These are phyloP conservation scores for Colletotrichum tropicale DNA, from an alignment of 2,329 filamentous ascomycete species.

Conservation along the genomic window DNA sequence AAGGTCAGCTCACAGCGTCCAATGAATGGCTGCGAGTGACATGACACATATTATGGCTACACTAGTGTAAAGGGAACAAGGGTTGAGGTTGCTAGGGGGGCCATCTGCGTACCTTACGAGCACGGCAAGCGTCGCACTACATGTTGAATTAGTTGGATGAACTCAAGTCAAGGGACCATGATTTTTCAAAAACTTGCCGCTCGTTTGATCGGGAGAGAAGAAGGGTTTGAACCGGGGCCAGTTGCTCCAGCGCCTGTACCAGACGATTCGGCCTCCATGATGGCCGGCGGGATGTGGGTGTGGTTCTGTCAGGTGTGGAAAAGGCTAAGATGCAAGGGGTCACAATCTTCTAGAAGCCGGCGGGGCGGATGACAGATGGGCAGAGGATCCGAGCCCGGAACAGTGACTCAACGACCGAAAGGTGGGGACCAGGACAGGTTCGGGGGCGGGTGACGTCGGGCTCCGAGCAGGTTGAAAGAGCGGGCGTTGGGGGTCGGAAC, in stretches of 20 bases:
- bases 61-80: slow-evolving; percentile 23
- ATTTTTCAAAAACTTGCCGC: neutral
- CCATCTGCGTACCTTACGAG: slow-evolving; percentile 32
- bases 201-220: slow-evolving; percentile 3
- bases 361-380: neutral
- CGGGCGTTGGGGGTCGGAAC: neutral
- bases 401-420: neutral
- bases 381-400: neutral
- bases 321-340: neutral
- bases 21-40: slow-evolving; percentile 31
- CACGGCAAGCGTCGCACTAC: slow-evolving; percentile 36
- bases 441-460: neutral
- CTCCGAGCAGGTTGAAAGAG: neutral
- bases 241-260: neutral
- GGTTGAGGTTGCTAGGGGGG: slow-evolving; percentile 26
- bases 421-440: neutral
- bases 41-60: slow-evolving; percentile 35
- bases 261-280: slow-evolving; percentile 1
- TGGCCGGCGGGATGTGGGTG: neutral
- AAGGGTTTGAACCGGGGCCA: neutral
- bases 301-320: neutral
- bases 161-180: neutral
- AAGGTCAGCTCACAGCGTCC: neutral
- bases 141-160: neutral
- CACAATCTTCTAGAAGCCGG: neutral